Percentiles rank a stretch among this genome's conserved stretches.
Conservation (phyloP, 352 stramenopile genomes). For the Thalassiosira hispida region DNA sequence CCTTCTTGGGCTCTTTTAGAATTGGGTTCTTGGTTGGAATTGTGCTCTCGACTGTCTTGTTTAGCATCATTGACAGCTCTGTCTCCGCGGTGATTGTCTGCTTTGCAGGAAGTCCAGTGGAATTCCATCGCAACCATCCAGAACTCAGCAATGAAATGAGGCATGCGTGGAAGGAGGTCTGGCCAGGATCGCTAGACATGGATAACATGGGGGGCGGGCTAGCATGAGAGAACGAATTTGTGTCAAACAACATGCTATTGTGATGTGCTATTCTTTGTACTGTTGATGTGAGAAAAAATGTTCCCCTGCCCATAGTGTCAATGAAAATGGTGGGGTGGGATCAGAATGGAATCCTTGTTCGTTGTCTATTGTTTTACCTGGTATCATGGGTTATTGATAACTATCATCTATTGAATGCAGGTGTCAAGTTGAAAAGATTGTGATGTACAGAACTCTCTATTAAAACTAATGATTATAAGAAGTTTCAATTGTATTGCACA, state of each 20-base stretch:
- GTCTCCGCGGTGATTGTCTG: slow-evolving; percentile 81
- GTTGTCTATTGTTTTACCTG: too few species aligned
- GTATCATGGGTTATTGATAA: too few species aligned
- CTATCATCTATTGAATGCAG: too few species aligned
- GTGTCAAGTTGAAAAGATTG: too few species aligned
- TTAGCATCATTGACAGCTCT: slow-evolving; percentile 77
- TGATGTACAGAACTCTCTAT: too few species aligned
- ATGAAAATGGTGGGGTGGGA: too few species aligned
- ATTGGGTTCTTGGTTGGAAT: slow-evolving; percentile 72
- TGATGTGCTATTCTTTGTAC: background rate
- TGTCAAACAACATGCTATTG: background rate
- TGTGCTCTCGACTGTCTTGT: slow-evolving; percentile 73
- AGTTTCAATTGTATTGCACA: too few species aligned
- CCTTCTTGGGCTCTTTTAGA: slow-evolving; percentile 18
- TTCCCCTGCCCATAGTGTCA: too few species aligned
- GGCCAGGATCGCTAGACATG: slow-evolving; percentile 79
- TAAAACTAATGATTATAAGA: background rate
- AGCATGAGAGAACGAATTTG: background rate
- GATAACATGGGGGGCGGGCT: slow-evolving; percentile 44
- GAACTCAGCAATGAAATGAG: slow-evolving; percentile 76
- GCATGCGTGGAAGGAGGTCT: slow-evolving; percentile 79
- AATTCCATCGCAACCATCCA: slow-evolving; percentile 80
- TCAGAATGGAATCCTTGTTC: too few species aligned
- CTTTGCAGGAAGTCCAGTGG: slow-evolving; percentile 77
- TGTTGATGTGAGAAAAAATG: too few species aligned